phyloP scores from a whole-genome alignment of 2,329 filamentous ascomycete species.

The Talaromyces sp. region DNA sequence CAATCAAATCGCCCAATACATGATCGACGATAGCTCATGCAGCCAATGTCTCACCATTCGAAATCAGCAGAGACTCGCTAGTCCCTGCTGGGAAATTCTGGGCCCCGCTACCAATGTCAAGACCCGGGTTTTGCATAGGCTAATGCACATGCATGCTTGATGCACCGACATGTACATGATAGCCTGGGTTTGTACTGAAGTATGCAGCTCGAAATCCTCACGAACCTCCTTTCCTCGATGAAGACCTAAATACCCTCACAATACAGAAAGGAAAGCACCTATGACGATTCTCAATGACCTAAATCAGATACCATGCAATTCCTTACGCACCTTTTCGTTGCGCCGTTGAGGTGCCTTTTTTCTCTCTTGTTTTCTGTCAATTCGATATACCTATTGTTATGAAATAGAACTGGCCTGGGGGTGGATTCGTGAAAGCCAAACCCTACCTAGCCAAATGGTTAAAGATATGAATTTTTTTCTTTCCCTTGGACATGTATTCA shows the following conservation, averaged over 20 bases:
- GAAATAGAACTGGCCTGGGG: too few species aligned
- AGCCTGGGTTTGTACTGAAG: neutral
- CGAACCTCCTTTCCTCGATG: neutral
- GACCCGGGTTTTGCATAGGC: constrained; percentile 11
- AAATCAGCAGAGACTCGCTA: constrained; percentile 7
- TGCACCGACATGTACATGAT: neutral
- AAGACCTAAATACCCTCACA: neutral
- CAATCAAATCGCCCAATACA: constrained; percentile 15
- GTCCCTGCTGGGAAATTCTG: constrained; percentile 5
- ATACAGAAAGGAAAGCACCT: neutral
- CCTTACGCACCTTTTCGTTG: too few species aligned
- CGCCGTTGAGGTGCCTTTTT: neutral
- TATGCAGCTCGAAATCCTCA: neutral
- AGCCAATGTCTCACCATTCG: constrained; percentile 10
- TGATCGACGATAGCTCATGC: constrained; percentile 3
- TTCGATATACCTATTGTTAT: neutral
- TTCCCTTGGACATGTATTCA: too few species aligned
- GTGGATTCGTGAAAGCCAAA: too few species aligned
- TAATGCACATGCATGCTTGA: neutral
- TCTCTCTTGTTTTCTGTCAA: neutral
- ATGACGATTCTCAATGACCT: neutral
- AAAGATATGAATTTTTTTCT: too few species aligned
- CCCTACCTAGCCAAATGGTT: too few species aligned
- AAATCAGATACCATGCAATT: too few species aligned
- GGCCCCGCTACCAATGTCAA: constrained; percentile 15